Evolutionary conservation across 108 stramenopile genomes (phyloP).

Genomic region (Bacterosira constricta): DNA sequence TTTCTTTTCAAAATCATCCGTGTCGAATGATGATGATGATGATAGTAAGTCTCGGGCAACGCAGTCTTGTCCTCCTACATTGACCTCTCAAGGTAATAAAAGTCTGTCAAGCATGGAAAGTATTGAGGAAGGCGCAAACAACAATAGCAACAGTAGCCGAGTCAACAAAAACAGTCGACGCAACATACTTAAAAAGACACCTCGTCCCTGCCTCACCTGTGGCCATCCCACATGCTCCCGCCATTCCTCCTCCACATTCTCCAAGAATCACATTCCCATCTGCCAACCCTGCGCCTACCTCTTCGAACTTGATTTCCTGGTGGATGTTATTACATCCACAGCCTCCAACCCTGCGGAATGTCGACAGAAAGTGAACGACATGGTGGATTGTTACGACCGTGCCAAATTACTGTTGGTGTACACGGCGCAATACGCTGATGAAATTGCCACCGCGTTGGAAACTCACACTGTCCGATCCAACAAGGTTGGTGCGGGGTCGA

Average conservation of each 20-base stretch:
- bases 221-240: conserved; percentile 45
- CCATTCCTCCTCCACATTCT: conserved; percentile 53
- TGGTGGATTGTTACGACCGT: conserved; percentile 80
- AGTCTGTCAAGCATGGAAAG: not conserved
- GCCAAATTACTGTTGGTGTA: conserved; percentile 57
- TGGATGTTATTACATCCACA: conserved; percentile 53
- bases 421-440: conserved; percentile 58
- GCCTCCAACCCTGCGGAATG: conserved; percentile 24
- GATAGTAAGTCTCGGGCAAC: not conserved
- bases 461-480: conserved; percentile 51
- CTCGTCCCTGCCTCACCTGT: conserved; percentile 39
- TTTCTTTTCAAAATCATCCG: not conserved
- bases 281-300: conserved; percentile 59
- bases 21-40: not conserved
- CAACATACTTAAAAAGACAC: conserved; percentile 8
- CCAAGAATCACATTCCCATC: conserved; percentile 52
- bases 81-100: too few species aligned
- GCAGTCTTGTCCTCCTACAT: conserved; percentile 5
- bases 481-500: conserved; percentile 56
- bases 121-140: not conserved
- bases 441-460: conserved; percentile 50
- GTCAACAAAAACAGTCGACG: not conserved
- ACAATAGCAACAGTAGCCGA: not conserved
- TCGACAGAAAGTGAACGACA: conserved; percentile 44
- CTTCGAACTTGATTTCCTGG: conserved; percentile 70